Percentiles rank a stretch among this genome's conserved stretches.
Conservation (phyloP, 176 grass and related monocot genomes). For the Carex cristatella region DNA sequence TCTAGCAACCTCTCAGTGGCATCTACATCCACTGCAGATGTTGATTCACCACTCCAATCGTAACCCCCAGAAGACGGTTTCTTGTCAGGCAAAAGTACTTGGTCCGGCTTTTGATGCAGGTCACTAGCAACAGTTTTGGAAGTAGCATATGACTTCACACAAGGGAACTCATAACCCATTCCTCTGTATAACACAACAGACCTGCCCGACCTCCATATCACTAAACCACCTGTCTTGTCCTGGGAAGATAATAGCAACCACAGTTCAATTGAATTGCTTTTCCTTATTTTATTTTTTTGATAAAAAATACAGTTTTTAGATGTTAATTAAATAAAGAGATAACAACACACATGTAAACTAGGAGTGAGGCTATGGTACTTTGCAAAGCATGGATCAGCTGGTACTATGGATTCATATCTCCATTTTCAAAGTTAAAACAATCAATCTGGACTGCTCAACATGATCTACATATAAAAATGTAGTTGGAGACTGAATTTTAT, state of each 20-base stretch:
- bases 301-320: neutral
- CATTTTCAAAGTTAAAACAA: no score
- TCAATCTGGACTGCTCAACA: no score
- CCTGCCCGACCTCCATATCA: constrained; percentile 93
- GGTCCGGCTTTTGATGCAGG: neutral
- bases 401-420: no score
- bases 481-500: no score
- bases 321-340: neutral
- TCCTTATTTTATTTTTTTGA: neutral
- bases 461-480: no score
- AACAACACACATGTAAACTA: neutral
- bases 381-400: no score
- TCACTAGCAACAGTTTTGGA: constrained; percentile 31
- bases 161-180: constrained; percentile 72
- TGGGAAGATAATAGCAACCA: constrained; percentile 16
- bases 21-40: constrained; percentile 28
- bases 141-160: constrained; percentile 61
- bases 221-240: constrained; percentile 81
- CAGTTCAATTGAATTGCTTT: neutral
- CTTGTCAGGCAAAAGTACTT: neutral
- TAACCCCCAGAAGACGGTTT: neutral
- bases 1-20: constrained; percentile 68
- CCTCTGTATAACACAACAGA: constrained; percentile 80
- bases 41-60: neutral
- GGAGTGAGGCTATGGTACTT: no score